These are phyloP conservation scores for Rugosomyces carneus DNA, from an alignment of 1,284 basidiomycete species.

Conservation along the genomic window DNA sequence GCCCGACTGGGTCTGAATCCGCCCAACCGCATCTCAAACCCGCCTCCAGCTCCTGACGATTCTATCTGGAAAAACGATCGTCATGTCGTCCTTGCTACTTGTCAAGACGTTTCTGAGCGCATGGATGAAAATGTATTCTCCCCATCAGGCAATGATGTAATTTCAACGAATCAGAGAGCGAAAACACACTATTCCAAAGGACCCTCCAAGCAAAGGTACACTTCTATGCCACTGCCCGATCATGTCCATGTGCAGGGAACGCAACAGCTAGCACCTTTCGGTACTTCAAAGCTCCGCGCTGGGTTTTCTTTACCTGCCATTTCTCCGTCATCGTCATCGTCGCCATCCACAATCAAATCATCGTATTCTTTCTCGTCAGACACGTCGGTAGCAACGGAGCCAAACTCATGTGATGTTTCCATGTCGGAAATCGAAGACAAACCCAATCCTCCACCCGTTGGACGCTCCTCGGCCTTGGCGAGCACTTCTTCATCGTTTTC, in stretches of 20 bases:
- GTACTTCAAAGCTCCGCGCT: too few relatives aligned
- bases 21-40: constrained; percentile 1
- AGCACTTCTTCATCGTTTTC: not conserved
- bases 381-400: constrained; percentile 9
- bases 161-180: not conserved
- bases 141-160: not conserved
- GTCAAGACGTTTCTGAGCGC: constrained; percentile 13
- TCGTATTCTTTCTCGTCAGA: constrained; percentile 1
- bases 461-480: not conserved
- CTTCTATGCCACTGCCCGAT: constrained; percentile 1
- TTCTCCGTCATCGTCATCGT: constrained; percentile 5
- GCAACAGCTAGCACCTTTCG: too few relatives aligned
- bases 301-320: not conserved
- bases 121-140: constrained; percentile 12
- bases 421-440: not conserved
- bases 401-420: constrained; percentile 1
- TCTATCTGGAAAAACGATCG: constrained; percentile 13
- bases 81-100: constrained; percentile 6
- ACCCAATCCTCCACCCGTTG: not conserved
- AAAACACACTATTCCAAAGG: not conserved
- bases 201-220: not conserved
- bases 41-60: constrained; percentile 12
- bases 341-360: constrained; percentile 3
- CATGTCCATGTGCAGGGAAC: not conserved
- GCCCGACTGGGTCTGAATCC: constrained; percentile 10